Percentiles rank a stretch among this genome's conserved stretches.
These are phyloP conservation scores for Jackrogersella minutella DNA, from an alignment of 495 filamentous ascomycete genomes.

Conservation along the genomic window DNA sequence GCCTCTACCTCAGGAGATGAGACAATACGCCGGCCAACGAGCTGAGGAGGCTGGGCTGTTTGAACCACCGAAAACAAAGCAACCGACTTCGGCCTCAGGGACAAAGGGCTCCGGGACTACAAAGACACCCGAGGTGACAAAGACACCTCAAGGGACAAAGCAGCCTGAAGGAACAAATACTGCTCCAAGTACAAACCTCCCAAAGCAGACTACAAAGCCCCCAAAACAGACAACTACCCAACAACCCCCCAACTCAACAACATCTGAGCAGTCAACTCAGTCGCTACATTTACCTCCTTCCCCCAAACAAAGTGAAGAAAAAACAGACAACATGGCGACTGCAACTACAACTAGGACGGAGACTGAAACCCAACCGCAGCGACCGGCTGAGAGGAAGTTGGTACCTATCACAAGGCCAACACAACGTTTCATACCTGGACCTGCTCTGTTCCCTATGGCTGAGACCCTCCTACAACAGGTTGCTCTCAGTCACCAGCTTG, in stretches of 20 bases:
- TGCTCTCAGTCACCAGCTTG: slow-evolving; percentile 29
- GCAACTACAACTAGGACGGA: neutral
- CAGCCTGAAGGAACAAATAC: neutral
- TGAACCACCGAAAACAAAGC: slow-evolving; percentile 2
- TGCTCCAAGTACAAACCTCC: neutral
- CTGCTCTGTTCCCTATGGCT: slow-evolving; percentile 44
- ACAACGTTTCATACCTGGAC: slow-evolving; percentile 33
- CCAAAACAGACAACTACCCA: slow-evolving; percentile 8
- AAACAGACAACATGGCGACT: neutral
- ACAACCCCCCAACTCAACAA: neutral
- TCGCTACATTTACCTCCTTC: too few relatives aligned
- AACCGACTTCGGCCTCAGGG: neutral
- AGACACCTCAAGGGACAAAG: slow-evolving; percentile 5
- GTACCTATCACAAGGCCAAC: slow-evolving; percentile 13
- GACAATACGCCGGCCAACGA: neutral
- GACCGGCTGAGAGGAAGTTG: neutral
- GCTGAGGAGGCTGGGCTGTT: neutral
- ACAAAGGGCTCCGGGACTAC: neutral
- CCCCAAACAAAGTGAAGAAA: neutral
- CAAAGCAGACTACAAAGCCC: slow-evolving; percentile 3
- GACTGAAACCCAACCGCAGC: too few relatives aligned
- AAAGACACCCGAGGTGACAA: slow-evolving; percentile 11
- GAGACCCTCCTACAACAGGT: slow-evolving; percentile 42
- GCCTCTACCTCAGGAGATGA: neutral
- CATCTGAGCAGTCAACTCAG: neutral